Percentiles rank a stretch among this genome's conserved stretches.
phyloP scores from a whole-genome alignment of 495 filamentous ascomycete species.

The Aspergillus indologenus region DNA sequence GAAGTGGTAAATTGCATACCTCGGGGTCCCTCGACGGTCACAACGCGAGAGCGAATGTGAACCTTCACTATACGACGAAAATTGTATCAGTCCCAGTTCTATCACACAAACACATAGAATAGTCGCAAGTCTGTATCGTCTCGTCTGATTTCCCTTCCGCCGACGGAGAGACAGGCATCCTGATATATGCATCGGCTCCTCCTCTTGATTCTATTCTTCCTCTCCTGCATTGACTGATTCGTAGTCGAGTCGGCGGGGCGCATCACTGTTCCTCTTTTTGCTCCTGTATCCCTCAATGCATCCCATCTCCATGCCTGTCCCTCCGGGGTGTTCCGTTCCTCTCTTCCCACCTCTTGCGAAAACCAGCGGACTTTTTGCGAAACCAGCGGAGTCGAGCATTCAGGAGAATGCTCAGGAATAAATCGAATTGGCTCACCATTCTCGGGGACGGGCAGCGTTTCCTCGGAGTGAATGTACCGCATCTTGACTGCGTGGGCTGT shows the following conservation, averaged over 20 bases:
- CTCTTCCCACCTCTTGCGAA: neutral
- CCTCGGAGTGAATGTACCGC: slow-evolving; percentile 97
- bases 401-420: slow-evolving; percentile 15
- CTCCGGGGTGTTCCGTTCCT: neutral
- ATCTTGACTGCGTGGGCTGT: slow-evolving; percentile 65
- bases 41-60: slow-evolving; percentile 88
- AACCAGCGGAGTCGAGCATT: slow-evolving; percentile 1
- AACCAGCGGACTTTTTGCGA: neutral
- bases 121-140: neutral
- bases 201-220: neutral
- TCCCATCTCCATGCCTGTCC: slow-evolving; percentile 6
- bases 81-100: slow-evolving; percentile 25
- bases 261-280: slow-evolving; percentile 4
- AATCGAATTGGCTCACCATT: slow-evolving; percentile 69
- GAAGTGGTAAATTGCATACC: slow-evolving; percentile 46
- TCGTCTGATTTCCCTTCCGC: neutral
- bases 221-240: neutral
- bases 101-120: neutral
- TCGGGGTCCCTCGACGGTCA: slow-evolving; percentile 94
- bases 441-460: slow-evolving; percentile 90
- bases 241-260: neutral
- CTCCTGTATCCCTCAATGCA: slow-evolving; percentile 2
- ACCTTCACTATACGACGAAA: slow-evolving; percentile 73
- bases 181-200: slow-evolving; percentile 1
- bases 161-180: neutral